phyloP scores from a whole-genome alignment of 495 filamentous ascomycete genomes.

The Penicillium psychrofluorescens region DNA sequence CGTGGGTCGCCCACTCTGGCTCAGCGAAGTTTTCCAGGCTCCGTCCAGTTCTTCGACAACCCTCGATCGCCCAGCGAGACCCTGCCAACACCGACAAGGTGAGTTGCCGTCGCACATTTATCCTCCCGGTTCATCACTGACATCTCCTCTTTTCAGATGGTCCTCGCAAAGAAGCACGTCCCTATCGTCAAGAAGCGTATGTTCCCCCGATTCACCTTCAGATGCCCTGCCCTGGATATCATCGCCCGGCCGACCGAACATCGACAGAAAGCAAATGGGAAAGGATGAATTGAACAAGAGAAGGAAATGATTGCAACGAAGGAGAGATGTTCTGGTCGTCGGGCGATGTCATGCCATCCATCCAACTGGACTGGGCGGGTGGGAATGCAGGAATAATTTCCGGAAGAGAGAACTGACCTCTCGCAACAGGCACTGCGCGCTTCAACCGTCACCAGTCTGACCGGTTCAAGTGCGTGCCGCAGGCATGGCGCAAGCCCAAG shows the following conservation, averaged over 20 bases:
- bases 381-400: slow-evolving; percentile 2
- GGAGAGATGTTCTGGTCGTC: slow-evolving; percentile 4
- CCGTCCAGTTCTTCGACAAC: slow-evolving; percentile 32
- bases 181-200: slow-evolving; percentile 99
- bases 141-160: slow-evolving; percentile 59
- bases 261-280: slow-evolving; percentile 1
- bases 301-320: neutral
- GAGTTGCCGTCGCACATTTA: slow-evolving; percentile 10
- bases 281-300: slow-evolving; percentile 6
- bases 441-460: slow-evolving; percentile 97
- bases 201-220: slow-evolving; percentile 30
- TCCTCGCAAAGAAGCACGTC: slow-evolving; percentile 96
- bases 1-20: slow-evolving; percentile 26
- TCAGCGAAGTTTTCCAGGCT: slow-evolving; percentile 37
- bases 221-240: slow-evolving; percentile 12
- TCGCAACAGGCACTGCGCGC: slow-evolving; percentile 63
- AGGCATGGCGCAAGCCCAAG: slow-evolving; percentile 97
- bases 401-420: slow-evolving; percentile 22
- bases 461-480: slow-evolving; percentile 80
- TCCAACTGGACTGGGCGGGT: too few relatives aligned
- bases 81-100: slow-evolving; percentile 40
- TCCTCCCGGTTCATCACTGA: slow-evolving; percentile 6
- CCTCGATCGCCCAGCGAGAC: slow-evolving; percentile 41
- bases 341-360: slow-evolving; percentile 9
- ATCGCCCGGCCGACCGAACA: slow-evolving; percentile 15